phyloP scores from a whole-genome alignment of 2,329 filamentous ascomycete genomes.

The Acrocalymma vagum region DNA sequence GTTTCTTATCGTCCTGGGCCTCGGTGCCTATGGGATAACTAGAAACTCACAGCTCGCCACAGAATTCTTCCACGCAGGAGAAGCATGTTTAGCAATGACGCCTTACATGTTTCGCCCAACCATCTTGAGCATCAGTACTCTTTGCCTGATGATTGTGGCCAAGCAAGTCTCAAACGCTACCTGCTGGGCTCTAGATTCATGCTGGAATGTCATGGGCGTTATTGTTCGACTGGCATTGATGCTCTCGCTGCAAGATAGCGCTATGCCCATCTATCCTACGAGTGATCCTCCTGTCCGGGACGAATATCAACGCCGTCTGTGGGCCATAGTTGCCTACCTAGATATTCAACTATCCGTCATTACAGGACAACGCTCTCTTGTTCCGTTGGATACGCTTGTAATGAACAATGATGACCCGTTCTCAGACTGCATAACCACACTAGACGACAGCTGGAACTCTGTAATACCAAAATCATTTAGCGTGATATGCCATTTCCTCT shows the following conservation, averaged over 20 bases:
- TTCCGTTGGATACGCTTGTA: slow-evolving; percentile 15
- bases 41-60: slow-evolving; percentile 6
- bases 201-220: slow-evolving; percentile 27
- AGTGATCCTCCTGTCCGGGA: slow-evolving; percentile 6
- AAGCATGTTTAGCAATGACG: slow-evolving; percentile 30
- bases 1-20: slow-evolving; percentile 24
- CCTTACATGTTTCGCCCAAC: slow-evolving; percentile 29
- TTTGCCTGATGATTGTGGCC: slow-evolving; percentile 30
- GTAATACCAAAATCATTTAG: slow-evolving; percentile 21
- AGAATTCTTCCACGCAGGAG: slow-evolving; percentile 26
- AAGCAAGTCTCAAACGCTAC: slow-evolving; percentile 32
- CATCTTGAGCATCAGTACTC: slow-evolving; percentile 17
- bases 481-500: slow-evolving; percentile 19
- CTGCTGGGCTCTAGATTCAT: slow-evolving; percentile 29
- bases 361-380: slow-evolving; percentile 24
- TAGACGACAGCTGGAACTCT: slow-evolving; percentile 20
- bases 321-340: slow-evolving; percentile 27
- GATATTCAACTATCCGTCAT: slow-evolving; percentile 27
- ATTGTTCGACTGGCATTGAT: slow-evolving; percentile 28
- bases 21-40: slow-evolving; percentile 22
- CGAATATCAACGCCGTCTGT: slow-evolving; percentile 22
- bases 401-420: neutral
- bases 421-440: neutral
- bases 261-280: slow-evolving; percentile 19
- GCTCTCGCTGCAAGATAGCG: slow-evolving; percentile 22